Percentiles rank a stretch among this genome's conserved stretches.
Conservation (phyloP, 352 stramenopile genomes). For the Phytophthora cryptogea region DNA sequence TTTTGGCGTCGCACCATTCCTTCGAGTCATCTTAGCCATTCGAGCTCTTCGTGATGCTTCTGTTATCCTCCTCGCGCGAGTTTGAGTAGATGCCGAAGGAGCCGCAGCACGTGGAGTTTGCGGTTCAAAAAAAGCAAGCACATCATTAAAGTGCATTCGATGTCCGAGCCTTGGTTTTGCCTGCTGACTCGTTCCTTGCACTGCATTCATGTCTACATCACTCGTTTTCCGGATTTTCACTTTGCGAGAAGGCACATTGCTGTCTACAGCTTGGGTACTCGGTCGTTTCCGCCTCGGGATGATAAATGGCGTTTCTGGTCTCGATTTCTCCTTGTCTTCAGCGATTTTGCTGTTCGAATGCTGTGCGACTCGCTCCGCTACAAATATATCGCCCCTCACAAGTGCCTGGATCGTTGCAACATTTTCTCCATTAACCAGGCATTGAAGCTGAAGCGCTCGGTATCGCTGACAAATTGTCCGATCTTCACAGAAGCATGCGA, state of each 20-base stretch:
- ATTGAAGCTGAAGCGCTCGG: constrained; percentile 47
- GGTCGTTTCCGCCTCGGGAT: constrained; percentile 41
- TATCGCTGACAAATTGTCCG: constrained; percentile 52
- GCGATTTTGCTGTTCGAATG: not conserved
- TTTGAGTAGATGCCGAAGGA: constrained; percentile 1
- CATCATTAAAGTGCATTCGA: constrained; percentile 19
- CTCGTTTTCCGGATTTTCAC: not conserved
- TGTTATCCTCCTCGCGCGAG: constrained; percentile 2
- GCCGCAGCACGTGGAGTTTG: not conserved
- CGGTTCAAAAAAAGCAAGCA: constrained; percentile 15
- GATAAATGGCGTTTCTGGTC: constrained; percentile 18
- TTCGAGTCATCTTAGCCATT: constrained; percentile 6
- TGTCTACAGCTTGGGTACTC: not conserved
- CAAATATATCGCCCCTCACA: constrained; percentile 1
- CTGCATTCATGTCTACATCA: not conserved
- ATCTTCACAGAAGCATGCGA: constrained; percentile 43
- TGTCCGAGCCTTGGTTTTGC: constrained; percentile 11
- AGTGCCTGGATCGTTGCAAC: not conserved
- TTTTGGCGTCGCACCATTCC: constrained; percentile 36
- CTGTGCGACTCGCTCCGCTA: not conserved
- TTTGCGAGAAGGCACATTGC: not conserved
- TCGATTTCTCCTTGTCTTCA: constrained; percentile 3
- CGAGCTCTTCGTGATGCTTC: constrained; percentile 3
- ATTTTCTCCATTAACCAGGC: constrained; percentile 25
- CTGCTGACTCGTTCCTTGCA: constrained; percentile 2